Base-by-base conservation (phyloP, 768 basidiomycete species). In the Pleurotus salmoneostramineus region DNA sequence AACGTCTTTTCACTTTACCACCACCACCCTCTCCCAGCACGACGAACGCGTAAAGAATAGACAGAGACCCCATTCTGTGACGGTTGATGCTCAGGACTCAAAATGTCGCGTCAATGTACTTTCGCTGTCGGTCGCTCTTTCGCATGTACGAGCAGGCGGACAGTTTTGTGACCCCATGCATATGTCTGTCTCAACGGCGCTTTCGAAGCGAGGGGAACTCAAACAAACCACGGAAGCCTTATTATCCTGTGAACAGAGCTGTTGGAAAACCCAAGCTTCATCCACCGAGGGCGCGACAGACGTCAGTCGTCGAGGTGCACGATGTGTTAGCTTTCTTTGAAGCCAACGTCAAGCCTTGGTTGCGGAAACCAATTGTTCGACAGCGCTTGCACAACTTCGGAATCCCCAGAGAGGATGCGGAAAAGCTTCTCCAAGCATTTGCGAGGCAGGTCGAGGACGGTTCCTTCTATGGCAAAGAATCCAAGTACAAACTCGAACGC, bases 301-400 rank as follows among this genome's bases (percentile, higher is more conserved):
- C 44, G 32, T 21, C 34, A 10, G 32, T 59, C 8, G 63, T 60
- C 27, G 55, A 52, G 10, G 54, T 69, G 11, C n/a, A n/a, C n/a
- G 64, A 72, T 12, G 63, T 73, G 21, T 54, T 64, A 17, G 54
- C 61, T 6, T 74, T 76, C 56, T 72, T 84, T 50, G 61, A 74
- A 47, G 58, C 56, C 3, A 66, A 78, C 42, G 76, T 77, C 8
- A 52, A 61, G 5, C 42, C 57, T 0, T 85, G 84, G 84, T 68
- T 73, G 2, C 49, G 49, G 6, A 59, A 61, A 27, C 66, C 62
- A 1, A 58, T 61, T 21, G 69, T 82, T 2, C 66, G 56, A 11
- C 56, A 64, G 3, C 81, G 85, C 35, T 68, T 88, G 12, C 59
- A 66, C 11, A 61, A 69, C 1, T 85, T 81, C 58, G 86, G 85